phyloP scores from a whole-genome alignment of 1,284 basidiomycete genomes.

The Cystobasidium sp. region DNA sequence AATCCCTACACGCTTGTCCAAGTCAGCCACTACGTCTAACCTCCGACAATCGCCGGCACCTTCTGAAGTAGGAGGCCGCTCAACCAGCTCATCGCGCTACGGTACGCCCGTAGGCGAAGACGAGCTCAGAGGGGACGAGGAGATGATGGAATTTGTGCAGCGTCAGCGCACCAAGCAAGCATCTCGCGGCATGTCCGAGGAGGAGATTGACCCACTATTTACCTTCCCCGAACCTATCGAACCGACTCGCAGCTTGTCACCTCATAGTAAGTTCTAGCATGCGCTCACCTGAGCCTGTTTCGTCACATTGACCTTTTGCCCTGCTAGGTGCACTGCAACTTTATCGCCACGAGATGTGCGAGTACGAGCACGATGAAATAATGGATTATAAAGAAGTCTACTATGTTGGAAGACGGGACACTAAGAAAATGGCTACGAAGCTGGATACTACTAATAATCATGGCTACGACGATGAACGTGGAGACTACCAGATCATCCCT shows the following conservation, averaged over 20 bases:
- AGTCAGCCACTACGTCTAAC: conserved; percentile 47
- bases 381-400: conserved; percentile 84
- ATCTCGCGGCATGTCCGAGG: conserved; percentile 75
- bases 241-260: conserved; percentile 71
- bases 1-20: conserved; percentile 51
- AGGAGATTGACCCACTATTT: conserved; percentile 84
- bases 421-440: conserved; percentile 75
- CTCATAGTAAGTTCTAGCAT: conserved; percentile 66
- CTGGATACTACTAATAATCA: conserved; percentile 83
- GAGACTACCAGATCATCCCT: conserved; percentile 89
- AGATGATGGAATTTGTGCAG: conserved; percentile 93
- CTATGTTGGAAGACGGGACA: conserved; percentile 76
- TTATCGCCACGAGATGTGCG: conserved; percentile 57
- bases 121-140: conserved; percentile 86
- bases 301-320: conserved; percentile 61
- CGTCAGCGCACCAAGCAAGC: conserved; percentile 87
- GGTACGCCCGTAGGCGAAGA: conserved; percentile 66
- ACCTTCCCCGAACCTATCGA: conserved; percentile 88
- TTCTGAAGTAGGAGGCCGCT: conserved; percentile 42
- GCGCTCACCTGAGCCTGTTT: conserved; percentile 58
- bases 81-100: conserved; percentile 48
- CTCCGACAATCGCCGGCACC: conserved; percentile 42
- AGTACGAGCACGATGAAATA: conserved; percentile 88
- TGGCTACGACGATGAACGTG: conserved; percentile 97
- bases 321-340: conserved; percentile 56